Evolutionary conservation across 129 eudicot species (phyloP).

Genomic region (Escallonia rubra): DNA sequence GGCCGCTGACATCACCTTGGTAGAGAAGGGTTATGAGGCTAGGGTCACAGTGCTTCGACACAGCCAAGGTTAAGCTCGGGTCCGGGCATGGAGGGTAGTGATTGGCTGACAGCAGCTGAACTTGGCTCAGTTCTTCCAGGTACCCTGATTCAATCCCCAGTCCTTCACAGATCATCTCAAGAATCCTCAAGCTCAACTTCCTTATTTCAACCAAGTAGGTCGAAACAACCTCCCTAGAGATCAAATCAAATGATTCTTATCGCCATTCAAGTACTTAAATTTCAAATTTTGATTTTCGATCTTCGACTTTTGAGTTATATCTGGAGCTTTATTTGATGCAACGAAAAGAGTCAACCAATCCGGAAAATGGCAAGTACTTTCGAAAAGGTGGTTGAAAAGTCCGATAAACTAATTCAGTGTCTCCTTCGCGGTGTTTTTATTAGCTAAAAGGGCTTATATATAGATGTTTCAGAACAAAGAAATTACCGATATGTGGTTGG

Average conservation of each 20-base stretch:
- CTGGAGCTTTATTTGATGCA: too few relatives aligned
- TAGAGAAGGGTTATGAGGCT: constrained; percentile 11
- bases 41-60: constrained; percentile 4
- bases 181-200: not conserved
- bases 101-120: constrained; percentile 3
- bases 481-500: constrained; percentile 15
- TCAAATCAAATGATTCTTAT: too few relatives aligned
- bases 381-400: not conserved
- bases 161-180: constrained; percentile 14
- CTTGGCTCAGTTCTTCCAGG: not conserved
- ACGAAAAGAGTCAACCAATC: too few relatives aligned
- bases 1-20: constrained; percentile 7
- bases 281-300: too few relatives aligned
- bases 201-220: not conserved
- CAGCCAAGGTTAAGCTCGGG: constrained; percentile 7
- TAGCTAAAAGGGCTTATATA: not conserved
- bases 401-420: too few relatives aligned
- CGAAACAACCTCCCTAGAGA: not conserved
- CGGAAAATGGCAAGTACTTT: too few relatives aligned
- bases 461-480: not conserved
- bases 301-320: too few relatives aligned
- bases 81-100: constrained; percentile 7
- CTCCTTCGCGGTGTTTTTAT: too few relatives aligned
- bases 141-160: constrained; percentile 9
- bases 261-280: too few relatives aligned